A percentile compares a stretch with the other conserved stretches of the same genome.
Conservation (phyloP, 1,284 basidiomycete genomes). For the Sanguinoderma infundibulare region DNA sequence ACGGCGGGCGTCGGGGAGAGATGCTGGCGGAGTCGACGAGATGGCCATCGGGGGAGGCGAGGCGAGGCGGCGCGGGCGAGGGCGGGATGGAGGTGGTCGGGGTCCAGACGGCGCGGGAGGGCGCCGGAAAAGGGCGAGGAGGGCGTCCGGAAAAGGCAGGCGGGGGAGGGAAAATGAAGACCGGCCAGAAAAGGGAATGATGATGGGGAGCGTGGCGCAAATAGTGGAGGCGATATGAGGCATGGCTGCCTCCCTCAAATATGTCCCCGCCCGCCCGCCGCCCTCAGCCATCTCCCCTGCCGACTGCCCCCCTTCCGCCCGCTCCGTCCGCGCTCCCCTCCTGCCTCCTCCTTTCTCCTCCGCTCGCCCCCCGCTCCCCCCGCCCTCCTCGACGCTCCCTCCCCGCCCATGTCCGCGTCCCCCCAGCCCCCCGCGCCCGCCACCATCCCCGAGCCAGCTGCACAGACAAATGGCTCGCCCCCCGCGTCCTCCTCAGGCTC, state of each 20-base stretch:
- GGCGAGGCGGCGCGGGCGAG: conserved; percentile 15
- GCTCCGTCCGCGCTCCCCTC: conserved; percentile 21
- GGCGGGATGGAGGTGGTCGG: conserved; percentile 20
- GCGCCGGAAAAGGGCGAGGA: conserved; percentile 16
- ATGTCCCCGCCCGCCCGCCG: conserved; percentile 30
- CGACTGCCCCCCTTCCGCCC: conserved; percentile 23
- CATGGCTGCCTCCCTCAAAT: conserved; percentile 26
- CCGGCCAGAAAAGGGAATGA: conserved; percentile 23
- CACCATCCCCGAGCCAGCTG: conserved; percentile 14
- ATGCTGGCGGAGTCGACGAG: not conserved
- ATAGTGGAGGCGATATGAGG: conserved; percentile 22
- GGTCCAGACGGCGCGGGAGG: conserved; percentile 23
- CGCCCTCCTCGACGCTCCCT: conserved; percentile 26
- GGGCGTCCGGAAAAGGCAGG: not conserved
- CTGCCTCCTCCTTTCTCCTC: conserved; percentile 11
- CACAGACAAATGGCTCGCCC: conserved; percentile 17
- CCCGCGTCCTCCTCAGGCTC: conserved; percentile 30
- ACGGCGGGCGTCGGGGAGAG: not conserved
- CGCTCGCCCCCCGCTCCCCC: conserved; percentile 9
- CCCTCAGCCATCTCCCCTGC: conserved; percentile 11
- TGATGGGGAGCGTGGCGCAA: conserved; percentile 26
- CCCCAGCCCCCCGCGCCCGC: conserved; percentile 30
- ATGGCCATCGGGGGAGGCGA: not conserved
- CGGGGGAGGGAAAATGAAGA: conserved; percentile 23
- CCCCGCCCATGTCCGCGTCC: conserved; percentile 32